Evolutionary conservation across 1,284 basidiomycete species (phyloP), one percentile per base, ranked within the genome.

Genomic region (Moesziomyces aphidis): DNA sequence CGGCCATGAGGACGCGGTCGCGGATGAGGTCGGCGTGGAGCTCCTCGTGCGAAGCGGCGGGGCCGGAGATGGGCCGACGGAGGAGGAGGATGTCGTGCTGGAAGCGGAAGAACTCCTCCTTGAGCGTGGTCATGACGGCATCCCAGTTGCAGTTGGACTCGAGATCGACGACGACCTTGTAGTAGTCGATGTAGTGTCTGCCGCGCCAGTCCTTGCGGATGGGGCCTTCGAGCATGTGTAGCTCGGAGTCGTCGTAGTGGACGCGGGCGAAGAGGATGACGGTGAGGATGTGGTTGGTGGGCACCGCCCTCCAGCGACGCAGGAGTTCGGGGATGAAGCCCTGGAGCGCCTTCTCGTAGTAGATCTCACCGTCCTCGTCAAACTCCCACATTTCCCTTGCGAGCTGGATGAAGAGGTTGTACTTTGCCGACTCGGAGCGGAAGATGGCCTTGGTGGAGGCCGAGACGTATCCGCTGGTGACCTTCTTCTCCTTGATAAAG

Each of bases 351-450:
- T 99, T 98, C 85, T 98, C 96, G 80, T 94, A 94, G 86, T 93
- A 97, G 50, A 85, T 80, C 58, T 85, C 85, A 22, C 97, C 97
- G 77, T 98, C 96, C 55, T 94, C 94, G 59, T 95, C 91, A 84
- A 99, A 99, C 76, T 97, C 93, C 94, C 94, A 99, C 68, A 97
- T 90, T 84, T 99, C 97, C 55, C 91, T 89, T 80, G 94, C 95
- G 17, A 99, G 91, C 87, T 98, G 95, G 56, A 99, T 93, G 85
- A 97, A 97, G 56, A 99, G 62, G 51, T 80, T 77, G 73, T 78
- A 90, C 85, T 93, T 95, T 43, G 96, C 94, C 5, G 94, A 97
- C 55, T 84, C 82, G 19, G 93, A 94, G 42, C 96, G 89, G 80
- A 92, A 97, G 53, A 98, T 91, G 21, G 92, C 87, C 85, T 95